These are phyloP conservation scores for Violaceomyces palustris DNA, from an alignment of 1,284 basidiomycete species.

Conservation along the genomic window DNA sequence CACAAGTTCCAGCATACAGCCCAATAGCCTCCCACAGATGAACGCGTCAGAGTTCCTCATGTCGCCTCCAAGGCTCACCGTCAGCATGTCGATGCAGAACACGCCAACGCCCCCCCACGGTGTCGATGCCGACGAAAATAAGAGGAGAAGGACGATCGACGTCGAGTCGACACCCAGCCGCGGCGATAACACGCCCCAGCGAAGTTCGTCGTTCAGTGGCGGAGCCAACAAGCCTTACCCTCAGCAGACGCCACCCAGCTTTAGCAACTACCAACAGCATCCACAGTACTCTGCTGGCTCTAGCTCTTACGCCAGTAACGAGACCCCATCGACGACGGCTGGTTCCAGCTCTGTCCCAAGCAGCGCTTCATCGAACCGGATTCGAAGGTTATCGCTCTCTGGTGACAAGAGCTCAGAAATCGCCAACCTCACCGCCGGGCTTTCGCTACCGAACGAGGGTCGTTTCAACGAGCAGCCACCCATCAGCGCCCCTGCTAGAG, in stretches of 20 bases:
- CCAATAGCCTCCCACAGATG: too few species aligned
- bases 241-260: conserved; percentile 36
- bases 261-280: conserved; percentile 24
- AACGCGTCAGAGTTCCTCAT: conserved; percentile 42
- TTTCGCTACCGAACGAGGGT: conserved; percentile 8
- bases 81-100: conserved; percentile 27
- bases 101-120: conserved; percentile 8
- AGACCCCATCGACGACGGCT: conserved; percentile 11
- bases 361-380: conserved; percentile 15
- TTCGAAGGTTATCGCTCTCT: conserved; percentile 23
- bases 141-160: conserved; percentile 28
- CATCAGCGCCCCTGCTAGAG: conserved; percentile 25
- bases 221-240: conserved; percentile 7
- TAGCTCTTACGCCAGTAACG: conserved; percentile 15
- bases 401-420: conserved; percentile 15
- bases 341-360: conserved; percentile 10
- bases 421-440: conserved; percentile 31
- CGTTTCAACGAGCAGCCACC: conserved; percentile 11
- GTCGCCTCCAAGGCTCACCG: conserved; percentile 43
- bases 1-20: too few species aligned
- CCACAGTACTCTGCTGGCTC: conserved; percentile 27
- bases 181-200: conserved; percentile 11
- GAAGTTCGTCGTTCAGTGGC: conserved; percentile 1
- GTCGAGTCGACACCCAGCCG: conserved; percentile 21
- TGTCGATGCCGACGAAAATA: conserved; percentile 22